Percentiles rank a stretch among this genome's conserved stretches.
Conservation (phyloP, 768 basidiomycete genomes). For the Coprinopsis strossmayeri region DNA sequence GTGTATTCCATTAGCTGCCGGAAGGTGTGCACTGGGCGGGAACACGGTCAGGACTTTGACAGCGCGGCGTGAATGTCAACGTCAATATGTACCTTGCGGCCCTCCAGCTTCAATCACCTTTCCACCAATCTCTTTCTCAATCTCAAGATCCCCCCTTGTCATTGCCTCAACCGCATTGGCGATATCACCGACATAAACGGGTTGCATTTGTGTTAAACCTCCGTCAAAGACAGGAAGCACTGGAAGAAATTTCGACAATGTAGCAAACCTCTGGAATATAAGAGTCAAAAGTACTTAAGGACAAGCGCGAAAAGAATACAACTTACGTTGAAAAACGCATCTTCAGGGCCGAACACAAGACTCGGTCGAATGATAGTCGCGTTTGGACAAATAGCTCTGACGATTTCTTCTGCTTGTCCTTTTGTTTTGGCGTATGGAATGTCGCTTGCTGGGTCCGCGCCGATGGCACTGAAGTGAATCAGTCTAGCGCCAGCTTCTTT, state of each 20-base stretch:
- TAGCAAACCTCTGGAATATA: constrained; percentile 49
- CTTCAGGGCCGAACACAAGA: constrained; percentile 70
- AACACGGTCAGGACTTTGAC: neutral
- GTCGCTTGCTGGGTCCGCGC: constrained; percentile 51
- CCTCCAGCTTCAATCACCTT: constrained; percentile 42
- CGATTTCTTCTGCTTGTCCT: constrained; percentile 52
- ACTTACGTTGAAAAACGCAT: constrained; percentile 67
- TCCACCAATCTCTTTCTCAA: constrained; percentile 39
- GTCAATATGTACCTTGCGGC: constrained; percentile 25
- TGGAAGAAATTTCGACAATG: constrained; percentile 52
- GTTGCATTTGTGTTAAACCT: constrained; percentile 62
- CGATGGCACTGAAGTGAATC: constrained; percentile 68
- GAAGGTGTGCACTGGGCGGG: constrained; percentile 55
- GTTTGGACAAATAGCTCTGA: constrained; percentile 36
- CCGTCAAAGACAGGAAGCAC: constrained; percentile 74
- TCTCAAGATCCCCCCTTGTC: constrained; percentile 35
- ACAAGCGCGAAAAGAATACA: constrained; percentile 1
- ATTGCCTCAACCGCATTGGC: constrained; percentile 55
- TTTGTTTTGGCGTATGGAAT: constrained; percentile 61
- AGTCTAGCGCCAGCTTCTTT: constrained; percentile 48
- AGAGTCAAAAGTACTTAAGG: neutral
- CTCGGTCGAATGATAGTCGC: constrained; percentile 67
- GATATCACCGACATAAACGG: constrained; percentile 67
- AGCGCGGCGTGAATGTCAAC: neutral
- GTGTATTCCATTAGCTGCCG: constrained; percentile 61